Conservation (phyloP, 129 eudicot species). For the Ambrosia trifida region DNA sequence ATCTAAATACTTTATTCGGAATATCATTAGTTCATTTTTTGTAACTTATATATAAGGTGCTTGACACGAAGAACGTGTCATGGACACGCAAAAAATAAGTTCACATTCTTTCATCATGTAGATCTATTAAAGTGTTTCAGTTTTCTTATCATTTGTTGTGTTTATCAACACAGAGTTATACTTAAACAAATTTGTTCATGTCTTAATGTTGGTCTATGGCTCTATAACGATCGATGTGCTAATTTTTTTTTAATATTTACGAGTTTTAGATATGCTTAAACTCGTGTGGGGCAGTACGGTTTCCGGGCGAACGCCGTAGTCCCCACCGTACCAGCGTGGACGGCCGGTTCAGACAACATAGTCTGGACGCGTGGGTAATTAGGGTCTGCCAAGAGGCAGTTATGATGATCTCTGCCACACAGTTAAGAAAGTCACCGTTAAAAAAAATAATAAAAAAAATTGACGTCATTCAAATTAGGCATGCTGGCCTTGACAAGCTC, state of each 20-base stretch:
- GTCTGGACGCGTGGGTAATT: too few relatives aligned
- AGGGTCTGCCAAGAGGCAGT: too few relatives aligned
- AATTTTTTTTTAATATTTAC: too few relatives aligned
- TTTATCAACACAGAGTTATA: background rate
- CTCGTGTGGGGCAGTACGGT: too few relatives aligned
- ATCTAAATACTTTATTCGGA: background rate
- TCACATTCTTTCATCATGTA: constrained; percentile 22
- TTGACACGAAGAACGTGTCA: constrained; percentile 19
- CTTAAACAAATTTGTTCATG: constrained; percentile 9
- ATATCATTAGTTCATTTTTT: background rate
- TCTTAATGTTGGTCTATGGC: background rate
- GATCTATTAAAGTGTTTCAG: background rate
- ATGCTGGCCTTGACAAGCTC: constrained; percentile 20
- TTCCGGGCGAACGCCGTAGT: too few relatives aligned
- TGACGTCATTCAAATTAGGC: constrained; percentile 17
- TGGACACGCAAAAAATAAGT: constrained; percentile 7
- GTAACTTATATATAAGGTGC: constrained; percentile 17
- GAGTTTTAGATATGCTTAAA: background rate
- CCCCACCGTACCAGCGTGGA: too few relatives aligned
- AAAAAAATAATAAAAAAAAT: too few relatives aligned
- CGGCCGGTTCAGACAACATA: too few relatives aligned
- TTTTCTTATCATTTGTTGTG: background rate
- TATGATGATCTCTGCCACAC: too few relatives aligned
- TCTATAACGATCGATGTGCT: too few relatives aligned
- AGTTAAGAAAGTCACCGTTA: too few relatives aligned